Evolutionary conservation across 2,329 filamentous ascomycete genomes (phyloP).

Genomic region (Ilyonectria sp.): DNA sequence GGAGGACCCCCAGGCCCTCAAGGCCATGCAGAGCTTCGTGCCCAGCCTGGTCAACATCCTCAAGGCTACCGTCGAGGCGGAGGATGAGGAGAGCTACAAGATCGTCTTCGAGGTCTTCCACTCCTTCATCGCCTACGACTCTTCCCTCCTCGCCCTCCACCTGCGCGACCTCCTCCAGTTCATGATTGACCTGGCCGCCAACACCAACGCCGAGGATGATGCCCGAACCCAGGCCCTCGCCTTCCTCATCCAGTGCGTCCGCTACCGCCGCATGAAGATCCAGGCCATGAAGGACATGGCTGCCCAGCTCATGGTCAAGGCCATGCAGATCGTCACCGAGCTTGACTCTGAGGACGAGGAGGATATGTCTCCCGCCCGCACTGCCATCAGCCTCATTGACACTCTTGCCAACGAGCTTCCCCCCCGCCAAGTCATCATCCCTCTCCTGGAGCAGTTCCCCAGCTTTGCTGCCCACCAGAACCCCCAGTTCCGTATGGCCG

Average conservation of each 20-base stretch:
- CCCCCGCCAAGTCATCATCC: constrained; percentile 93
- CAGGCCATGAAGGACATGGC: constrained; percentile 89
- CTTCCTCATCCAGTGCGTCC: constrained; percentile 93
- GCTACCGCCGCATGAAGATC: constrained; percentile 95
- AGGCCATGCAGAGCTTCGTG: constrained; percentile 83
- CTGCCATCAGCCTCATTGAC: constrained; percentile 89
- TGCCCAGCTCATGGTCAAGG: constrained; percentile 88
- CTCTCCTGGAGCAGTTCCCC: constrained; percentile 88
- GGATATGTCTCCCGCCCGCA: constrained; percentile 84
- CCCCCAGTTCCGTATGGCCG: constrained; percentile 87
- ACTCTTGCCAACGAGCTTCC: constrained; percentile 90
- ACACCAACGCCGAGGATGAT: constrained; percentile 85
- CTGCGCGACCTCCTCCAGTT: constrained; percentile 93
- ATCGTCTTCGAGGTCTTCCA: constrained; percentile 98
- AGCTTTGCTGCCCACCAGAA: constrained; percentile 83
- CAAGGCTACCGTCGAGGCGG: constrained; percentile 84
- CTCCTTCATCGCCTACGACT: constrained; percentile 91
- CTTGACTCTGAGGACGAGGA: constrained; percentile 84
- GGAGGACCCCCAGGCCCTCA: constrained; percentile 82
- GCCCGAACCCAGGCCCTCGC: constrained; percentile 90
- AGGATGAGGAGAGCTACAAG: constrained; percentile 90
- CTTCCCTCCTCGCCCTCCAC: constrained; percentile 85
- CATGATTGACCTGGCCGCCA: constrained; percentile 89
- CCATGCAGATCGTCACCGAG: constrained; percentile 91
- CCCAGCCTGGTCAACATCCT: constrained; percentile 92